Base-by-base conservation (phyloP, 148 eudicot genomes). In the Rhododendron mucronatum region DNA sequence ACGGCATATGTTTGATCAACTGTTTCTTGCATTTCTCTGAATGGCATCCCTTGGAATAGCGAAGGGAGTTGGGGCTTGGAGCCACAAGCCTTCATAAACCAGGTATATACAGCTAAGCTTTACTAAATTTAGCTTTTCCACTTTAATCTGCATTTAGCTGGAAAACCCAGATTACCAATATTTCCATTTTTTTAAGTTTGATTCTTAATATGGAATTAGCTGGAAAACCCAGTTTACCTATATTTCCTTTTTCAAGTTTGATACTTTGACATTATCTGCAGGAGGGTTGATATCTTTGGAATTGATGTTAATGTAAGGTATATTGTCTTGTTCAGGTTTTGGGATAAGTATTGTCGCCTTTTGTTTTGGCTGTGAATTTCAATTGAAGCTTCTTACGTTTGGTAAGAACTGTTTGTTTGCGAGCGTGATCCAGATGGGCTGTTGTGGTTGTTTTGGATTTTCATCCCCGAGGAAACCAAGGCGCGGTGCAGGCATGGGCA, bases 371-470 rank as follows among this genome's bases (percentile, higher is more conserved):
- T 59, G 82, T 79, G 30, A 45, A 51, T 83, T 78, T 48, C 86
- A 79, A 75, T 53, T 69, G 48, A 78, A 83, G 59, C 45, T 55
- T 88, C 51, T 37, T 78, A 89, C 85, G 88, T 89, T 78, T 84
- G 61, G 69, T 78, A 88, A 90, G 89, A 78, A 85, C 20, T 65
- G 78, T 84, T 83, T 89, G 20, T 28, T 92, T 80, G 91, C 69
- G 84, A 90, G 91, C 85, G 84, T 86, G 65, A 88, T 92, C 86
- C 93, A 93, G 87, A 97, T 95, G 96, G 98, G 96, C 15, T 97
- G 98, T 85, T 97, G 98, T 88, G 93, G 98, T 82, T 97, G 99
- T 90, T 97, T 97, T 85, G 98, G 99, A 82, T 91, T 97, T 86
- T 89, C 94, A 26, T 91, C 93, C 82, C 80, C 92, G 13, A 89